These are phyloP conservation scores for Flaveria bidentis DNA, from an alignment of 129 eudicot genomes.

Conservation along the genomic window DNA sequence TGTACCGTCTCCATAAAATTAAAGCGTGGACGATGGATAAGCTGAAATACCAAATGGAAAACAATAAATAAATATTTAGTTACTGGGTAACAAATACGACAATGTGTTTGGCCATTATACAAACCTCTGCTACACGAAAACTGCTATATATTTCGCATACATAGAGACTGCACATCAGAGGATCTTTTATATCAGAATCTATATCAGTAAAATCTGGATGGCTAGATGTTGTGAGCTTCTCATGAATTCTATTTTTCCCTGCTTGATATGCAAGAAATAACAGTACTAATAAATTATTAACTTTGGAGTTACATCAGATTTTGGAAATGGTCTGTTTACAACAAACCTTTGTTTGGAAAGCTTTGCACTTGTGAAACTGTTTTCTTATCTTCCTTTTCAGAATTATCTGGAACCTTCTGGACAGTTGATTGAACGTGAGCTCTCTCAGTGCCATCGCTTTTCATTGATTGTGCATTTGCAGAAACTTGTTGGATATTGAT, in stretches of 20 bases:
- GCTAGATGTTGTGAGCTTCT: conserved; percentile 21
- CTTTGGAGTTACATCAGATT: neutral
- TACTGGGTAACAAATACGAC: conserved; percentile 6
- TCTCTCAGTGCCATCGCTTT: conserved; percentile 20
- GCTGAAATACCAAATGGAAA: conserved; percentile 42
- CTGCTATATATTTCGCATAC: conserved; percentile 61
- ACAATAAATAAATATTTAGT: conserved; percentile 4
- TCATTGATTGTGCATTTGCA: conserved; percentile 12
- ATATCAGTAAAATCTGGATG: conserved; percentile 46
- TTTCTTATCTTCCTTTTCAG: conserved; percentile 21
- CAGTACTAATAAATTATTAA: neutral
- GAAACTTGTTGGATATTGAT: conserved; percentile 36
- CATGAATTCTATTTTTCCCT: conserved; percentile 26
- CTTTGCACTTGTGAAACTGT: conserved; percentile 29
- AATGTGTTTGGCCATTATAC: conserved; percentile 23
- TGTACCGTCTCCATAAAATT: conserved; percentile 65
- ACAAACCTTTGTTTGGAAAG: conserved; percentile 46
- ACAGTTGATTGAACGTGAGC: conserved; percentile 20
- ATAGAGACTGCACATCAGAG: conserved; percentile 64
- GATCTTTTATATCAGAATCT: conserved; percentile 64
- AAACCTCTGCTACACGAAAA: conserved; percentile 71
- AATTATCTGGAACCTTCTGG: conserved; percentile 9
- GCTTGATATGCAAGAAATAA: conserved; percentile 23
- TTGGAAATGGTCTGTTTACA: neutral
- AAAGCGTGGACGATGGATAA: conserved; percentile 44